phyloP scores from a whole-genome alignment of 352 stramenopile species.

The Aphanomyces stellatus region DNA sequence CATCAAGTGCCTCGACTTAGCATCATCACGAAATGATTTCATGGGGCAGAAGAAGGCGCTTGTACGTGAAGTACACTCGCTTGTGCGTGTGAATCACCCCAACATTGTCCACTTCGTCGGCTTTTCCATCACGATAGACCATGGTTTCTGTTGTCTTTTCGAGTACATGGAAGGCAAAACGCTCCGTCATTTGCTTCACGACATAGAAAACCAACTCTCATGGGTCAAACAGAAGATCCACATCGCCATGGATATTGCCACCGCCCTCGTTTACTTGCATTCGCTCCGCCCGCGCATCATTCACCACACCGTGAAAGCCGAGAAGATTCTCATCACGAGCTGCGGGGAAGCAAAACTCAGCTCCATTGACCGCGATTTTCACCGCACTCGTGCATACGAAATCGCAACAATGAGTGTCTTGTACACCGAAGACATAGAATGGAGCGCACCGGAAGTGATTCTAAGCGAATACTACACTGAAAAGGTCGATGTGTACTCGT shows the following conservation, averaged over 20 bases:
- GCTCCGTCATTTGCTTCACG: constrained; percentile 10
- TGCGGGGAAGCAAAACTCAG: constrained; percentile 46
- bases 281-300: constrained; percentile 36
- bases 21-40: not conserved
- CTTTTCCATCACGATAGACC: constrained; percentile 14
- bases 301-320: constrained; percentile 51
- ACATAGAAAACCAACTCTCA: not conserved
- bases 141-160: constrained; percentile 15
- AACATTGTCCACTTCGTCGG: constrained; percentile 22
- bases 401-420: constrained; percentile 44
- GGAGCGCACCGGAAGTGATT: constrained; percentile 52
- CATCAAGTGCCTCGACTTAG: constrained; percentile 13
- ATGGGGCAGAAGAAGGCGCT: constrained; percentile 14
- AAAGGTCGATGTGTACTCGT: constrained; percentile 47
- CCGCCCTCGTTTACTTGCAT: constrained; percentile 54
- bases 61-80: constrained; percentile 11
- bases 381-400: constrained; percentile 30
- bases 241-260: constrained; percentile 44
- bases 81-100: constrained; percentile 14
- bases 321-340: constrained; percentile 40
- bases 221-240: constrained; percentile 39
- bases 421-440: constrained; percentile 38
- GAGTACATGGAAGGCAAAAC: constrained; percentile 20
- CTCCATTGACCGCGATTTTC: constrained; percentile 49
- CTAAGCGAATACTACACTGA: constrained; percentile 36